These are phyloP conservation scores for Auricularia cornea DNA, from an alignment of 768 basidiomycete genomes.

Conservation along the genomic window DNA sequence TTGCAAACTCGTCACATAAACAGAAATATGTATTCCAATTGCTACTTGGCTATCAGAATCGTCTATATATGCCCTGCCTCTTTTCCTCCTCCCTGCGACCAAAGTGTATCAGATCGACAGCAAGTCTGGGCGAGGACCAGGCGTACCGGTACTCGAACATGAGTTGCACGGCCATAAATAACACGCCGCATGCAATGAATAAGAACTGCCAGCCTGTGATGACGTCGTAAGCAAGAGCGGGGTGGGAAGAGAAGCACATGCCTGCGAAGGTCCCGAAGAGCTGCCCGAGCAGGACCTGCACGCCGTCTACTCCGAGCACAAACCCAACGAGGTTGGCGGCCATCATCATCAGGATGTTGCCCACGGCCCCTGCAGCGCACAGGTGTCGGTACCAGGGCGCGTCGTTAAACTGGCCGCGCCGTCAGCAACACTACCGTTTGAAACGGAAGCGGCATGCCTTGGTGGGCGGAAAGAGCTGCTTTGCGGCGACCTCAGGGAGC, in stretches of 20 bases:
- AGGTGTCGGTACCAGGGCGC: slow-evolving; percentile 78
- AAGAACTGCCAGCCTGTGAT: slow-evolving; percentile 58
- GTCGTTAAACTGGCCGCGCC: slow-evolving; percentile 48
- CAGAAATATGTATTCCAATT: not conserved
- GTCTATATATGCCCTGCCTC: slow-evolving; percentile 2
- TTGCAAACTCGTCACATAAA: not conserved
- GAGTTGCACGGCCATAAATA: slow-evolving; percentile 79
- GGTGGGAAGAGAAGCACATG: no score
- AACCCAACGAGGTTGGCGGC: slow-evolving; percentile 91
- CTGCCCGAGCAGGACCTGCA: slow-evolving; percentile 52
- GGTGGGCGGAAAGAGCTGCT: slow-evolving; percentile 47
- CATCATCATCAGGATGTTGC: slow-evolving; percentile 86
- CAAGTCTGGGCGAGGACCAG: not conserved
- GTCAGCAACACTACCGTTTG: slow-evolving; percentile 1
- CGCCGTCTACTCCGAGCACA: slow-evolving; percentile 80
- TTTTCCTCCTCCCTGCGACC: slow-evolving; percentile 60
- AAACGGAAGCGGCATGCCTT: slow-evolving; percentile 58
- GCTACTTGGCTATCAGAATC: not conserved
- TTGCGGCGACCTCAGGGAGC: slow-evolving; percentile 68
- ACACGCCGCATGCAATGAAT: slow-evolving; percentile 42
- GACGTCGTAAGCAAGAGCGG: no score
- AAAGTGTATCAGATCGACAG: slow-evolving; percentile 5
- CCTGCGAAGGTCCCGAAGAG: slow-evolving; percentile 63
- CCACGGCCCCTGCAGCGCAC: slow-evolving; percentile 71
- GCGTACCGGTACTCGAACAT: slow-evolving; percentile 85